These are phyloP conservation scores for Rubroboletus pulcherrimus DNA, from an alignment of 768 basidiomycete species.

Conservation along the genomic window DNA sequence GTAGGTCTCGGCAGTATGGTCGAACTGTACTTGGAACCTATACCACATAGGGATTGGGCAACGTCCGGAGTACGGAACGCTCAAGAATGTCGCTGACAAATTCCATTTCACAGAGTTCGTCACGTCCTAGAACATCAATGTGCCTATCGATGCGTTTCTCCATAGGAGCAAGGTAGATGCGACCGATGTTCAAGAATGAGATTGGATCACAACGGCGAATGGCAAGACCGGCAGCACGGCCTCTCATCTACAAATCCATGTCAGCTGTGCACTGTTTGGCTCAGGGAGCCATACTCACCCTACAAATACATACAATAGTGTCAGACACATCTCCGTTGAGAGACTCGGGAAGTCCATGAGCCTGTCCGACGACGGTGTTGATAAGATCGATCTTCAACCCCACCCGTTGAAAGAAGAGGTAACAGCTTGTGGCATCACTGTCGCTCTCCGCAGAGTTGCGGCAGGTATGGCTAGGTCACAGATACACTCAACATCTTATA, in stretches of 20 bases:
- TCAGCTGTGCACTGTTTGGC: background rate
- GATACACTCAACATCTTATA: conserved; percentile 2
- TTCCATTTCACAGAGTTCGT: conserved; percentile 92
- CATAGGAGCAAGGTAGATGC: conserved; percentile 77
- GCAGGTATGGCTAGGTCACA: conserved; percentile 72
- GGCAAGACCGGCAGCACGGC: conserved; percentile 74
- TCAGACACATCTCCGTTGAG: conserved; percentile 82
- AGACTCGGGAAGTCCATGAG: conserved; percentile 80
- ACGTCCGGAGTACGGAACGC: conserved; percentile 25
- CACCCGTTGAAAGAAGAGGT: conserved; percentile 90
- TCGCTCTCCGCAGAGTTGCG: conserved; percentile 89
- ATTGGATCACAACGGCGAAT: conserved; percentile 76
- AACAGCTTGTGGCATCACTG: conserved; percentile 81
- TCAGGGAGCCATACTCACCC: conserved; percentile 46
- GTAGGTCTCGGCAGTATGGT: conserved; percentile 86
- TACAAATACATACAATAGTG: conserved; percentile 88
- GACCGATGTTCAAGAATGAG: conserved; percentile 81
- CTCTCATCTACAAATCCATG: conserved; percentile 59
- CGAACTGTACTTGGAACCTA: conserved; percentile 91
- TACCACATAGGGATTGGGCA: background rate
- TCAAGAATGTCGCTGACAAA: conserved; percentile 84
- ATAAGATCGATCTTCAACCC: conserved; percentile 85
- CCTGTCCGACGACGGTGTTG: conserved; percentile 75
- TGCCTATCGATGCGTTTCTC: conserved; percentile 94
- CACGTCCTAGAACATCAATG: conserved; percentile 74